phyloP scores from a whole-genome alignment of 306 rosid genomes.

The Vigna radiata region DNA sequence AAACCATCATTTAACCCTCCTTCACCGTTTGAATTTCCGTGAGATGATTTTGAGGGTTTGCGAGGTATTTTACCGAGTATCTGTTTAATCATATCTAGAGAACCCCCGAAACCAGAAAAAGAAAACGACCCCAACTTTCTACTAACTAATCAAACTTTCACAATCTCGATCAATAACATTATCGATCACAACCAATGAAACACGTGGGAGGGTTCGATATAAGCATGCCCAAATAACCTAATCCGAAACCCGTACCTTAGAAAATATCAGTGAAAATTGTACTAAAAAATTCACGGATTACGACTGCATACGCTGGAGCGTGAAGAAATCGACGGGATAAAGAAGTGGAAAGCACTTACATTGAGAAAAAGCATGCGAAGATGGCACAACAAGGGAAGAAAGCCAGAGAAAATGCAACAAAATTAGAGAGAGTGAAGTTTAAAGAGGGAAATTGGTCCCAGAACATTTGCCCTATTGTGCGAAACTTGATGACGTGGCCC shows the following conservation, averaged over 20 bases:
- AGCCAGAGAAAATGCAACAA: background rate
- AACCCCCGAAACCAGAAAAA: conserved; percentile 28
- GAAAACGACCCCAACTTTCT: background rate
- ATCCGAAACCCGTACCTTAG: conserved; percentile 13
- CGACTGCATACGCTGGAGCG: background rate
- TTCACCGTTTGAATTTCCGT: conserved; percentile 46
- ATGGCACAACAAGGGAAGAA: background rate
- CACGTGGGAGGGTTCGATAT: background rate
- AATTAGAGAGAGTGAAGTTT: background rate
- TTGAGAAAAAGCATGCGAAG: conserved; percentile 23
- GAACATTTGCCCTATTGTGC: conserved; percentile 40
- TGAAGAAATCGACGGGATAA: conserved; percentile 30
- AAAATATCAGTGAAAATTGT: conserved; percentile 25
- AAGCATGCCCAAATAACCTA: conserved; percentile 19
- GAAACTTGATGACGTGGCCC: conserved; percentile 2
- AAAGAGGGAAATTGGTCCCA: background rate
- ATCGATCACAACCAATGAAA: conserved; percentile 11
- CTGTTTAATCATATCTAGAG: conserved; percentile 69
- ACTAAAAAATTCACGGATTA: background rate
- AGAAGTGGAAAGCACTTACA: conserved; percentile 49
- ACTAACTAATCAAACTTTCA: conserved; percentile 33
- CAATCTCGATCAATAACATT: conserved; percentile 31
- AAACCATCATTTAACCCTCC: conserved; percentile 50
- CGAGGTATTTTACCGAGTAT: conserved; percentile 63
- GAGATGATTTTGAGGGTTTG: conserved; percentile 61